These are phyloP conservation scores for Talaromyces rugulosus DNA, from an alignment of 2,329 filamentous ascomycete genomes.

Conservation along the genomic window DNA sequence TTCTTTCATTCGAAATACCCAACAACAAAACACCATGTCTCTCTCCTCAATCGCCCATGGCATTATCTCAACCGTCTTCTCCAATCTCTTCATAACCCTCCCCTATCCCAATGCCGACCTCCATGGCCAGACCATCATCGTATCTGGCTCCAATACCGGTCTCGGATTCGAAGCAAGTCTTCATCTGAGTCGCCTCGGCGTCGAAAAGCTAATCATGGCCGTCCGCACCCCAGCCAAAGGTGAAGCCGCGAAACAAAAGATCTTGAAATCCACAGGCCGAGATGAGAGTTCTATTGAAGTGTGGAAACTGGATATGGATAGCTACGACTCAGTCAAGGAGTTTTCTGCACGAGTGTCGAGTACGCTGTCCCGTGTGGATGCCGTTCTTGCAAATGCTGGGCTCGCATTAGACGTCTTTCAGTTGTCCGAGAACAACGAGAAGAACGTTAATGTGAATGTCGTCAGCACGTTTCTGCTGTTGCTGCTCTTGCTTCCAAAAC, in stretches of 20 bases:
- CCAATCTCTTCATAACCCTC: constrained; percentile 10
- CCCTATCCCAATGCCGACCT: constrained; percentile 11
- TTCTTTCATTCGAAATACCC: not conserved
- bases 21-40: constrained; percentile 4
- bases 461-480: constrained; percentile 25
- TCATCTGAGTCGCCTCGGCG: constrained; percentile 36
- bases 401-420: constrained; percentile 19
- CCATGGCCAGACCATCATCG: constrained; percentile 39
- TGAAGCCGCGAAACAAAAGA: constrained; percentile 31
- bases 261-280: constrained; percentile 26
- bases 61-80: constrained; percentile 1
- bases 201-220: constrained; percentile 45
- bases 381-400: constrained; percentile 46
- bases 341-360: constrained; percentile 37
- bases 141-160: constrained; percentile 50
- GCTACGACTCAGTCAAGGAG: constrained; percentile 41
- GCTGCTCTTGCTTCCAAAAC: constrained; percentile 19
- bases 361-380: constrained; percentile 38
- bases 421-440: constrained; percentile 14
- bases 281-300: constrained; percentile 42
- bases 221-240: constrained; percentile 45
- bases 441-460: constrained; percentile 36
- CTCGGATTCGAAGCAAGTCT: constrained; percentile 45
- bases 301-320: constrained; percentile 48
- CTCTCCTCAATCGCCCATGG: constrained; percentile 5